Base-by-base conservation (phyloP, 1,284 basidiomycete species). In the Meira nashicola region DNA sequence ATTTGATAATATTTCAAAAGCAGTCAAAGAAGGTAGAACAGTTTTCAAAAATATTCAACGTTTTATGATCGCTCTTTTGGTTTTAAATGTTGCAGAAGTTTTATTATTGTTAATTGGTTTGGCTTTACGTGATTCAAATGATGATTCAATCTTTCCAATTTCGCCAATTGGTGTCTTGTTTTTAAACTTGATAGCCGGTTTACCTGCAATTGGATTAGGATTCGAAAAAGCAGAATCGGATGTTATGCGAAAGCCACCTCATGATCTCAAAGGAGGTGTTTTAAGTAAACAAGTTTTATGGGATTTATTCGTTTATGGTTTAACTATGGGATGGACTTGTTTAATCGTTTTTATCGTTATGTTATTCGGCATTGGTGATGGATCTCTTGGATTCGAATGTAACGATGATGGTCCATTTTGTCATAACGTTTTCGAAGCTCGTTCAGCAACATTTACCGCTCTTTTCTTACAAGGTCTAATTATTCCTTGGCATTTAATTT, bases 31-130 rank as follows among this genome's bases (percentile, higher is more conserved):
- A 46, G 73, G 73, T 9, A 59, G 73, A 46, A 69, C 67, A 39
- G 67, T 74, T 58, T 73, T 75, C 51, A 70, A 74, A 55, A 73
- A 73, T 55, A 75, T 75, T 33, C 69, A 73, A 57, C 66, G 67
- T 23, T 74, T 74, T 63, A 55, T 73, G 21, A 70, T 74, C 55
- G 69, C 68, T 37, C 57, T 74, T 33, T 57, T 74, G 28, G 70
- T 71, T 40, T 63, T 68, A 58, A 74, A 74, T 57, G 71, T 74
- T 6, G 72, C 66, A 39, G 71, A 74, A 55, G 71, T 71, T 52
- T 63, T 74, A 33, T 57, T 73, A 53, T 65, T 74, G 0, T 65
- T 74, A 39, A 64, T 70, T 39, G 72, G 71, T 56, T 63, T 74
- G 0, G 72, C 67, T 54, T 65, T 74, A 19, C 66, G 67, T 12